Evolutionary conservation across 2,329 filamentous ascomycete species (phyloP).

Genomic region (Diaporthe australafricana): DNA sequence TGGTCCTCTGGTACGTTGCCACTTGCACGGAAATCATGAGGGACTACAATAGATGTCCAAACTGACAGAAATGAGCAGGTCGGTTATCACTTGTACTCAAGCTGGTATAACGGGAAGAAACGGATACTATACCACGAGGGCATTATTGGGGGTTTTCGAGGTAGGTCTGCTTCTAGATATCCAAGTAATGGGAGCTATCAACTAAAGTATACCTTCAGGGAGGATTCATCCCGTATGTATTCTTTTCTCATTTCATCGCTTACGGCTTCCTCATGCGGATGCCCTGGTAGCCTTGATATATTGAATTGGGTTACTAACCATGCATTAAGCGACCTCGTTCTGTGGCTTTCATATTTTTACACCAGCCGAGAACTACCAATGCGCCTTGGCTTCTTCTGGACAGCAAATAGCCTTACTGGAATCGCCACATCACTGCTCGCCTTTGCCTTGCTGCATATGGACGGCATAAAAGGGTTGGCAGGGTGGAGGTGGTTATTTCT

Average conservation of each 20-base stretch:
- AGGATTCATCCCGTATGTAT: constrained; percentile 45
- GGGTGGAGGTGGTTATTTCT: constrained; percentile 57
- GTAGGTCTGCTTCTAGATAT: not conserved
- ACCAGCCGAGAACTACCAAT: constrained; percentile 52
- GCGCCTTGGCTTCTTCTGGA: constrained; percentile 53
- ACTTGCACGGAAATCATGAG: constrained; percentile 38
- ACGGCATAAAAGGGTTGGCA: constrained; percentile 49
- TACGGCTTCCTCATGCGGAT: not conserved
- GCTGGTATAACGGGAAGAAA: constrained; percentile 26
- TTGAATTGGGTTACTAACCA: not conserved
- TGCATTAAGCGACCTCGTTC: constrained; percentile 41
- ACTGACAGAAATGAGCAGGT: not conserved
- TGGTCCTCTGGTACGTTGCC: constrained; percentile 43
- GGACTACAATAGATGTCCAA: no score
- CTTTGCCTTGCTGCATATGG: constrained; percentile 50
- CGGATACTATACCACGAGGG: constrained; percentile 38
- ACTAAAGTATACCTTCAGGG: constrained; percentile 39
- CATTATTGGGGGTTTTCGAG: constrained; percentile 12
- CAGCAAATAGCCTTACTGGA: constrained; percentile 46
- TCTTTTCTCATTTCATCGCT: no score
- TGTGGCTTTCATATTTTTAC: constrained; percentile 51
- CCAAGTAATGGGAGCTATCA: not conserved
- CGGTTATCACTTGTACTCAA: constrained; percentile 3
- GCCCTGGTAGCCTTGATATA: accelerated
- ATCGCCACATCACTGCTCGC: constrained; percentile 51